Evolutionary conservation across 331 rosid genomes (phyloP), one percentile per base, ranked within the genome.

Genomic region (Ulmus americana): DNA sequence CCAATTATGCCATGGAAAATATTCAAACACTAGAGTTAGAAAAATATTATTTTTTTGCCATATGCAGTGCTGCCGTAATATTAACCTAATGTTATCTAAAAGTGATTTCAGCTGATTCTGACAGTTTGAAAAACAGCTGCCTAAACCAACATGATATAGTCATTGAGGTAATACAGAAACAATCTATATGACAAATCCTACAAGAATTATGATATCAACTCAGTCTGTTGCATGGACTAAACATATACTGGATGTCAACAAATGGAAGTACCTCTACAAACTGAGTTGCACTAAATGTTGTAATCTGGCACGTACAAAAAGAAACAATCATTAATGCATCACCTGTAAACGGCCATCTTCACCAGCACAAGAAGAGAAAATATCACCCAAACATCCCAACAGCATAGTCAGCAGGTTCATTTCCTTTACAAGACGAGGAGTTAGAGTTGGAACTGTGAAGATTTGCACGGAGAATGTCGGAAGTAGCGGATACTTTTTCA

Each of bases 361-460:
- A 55, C 85, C 88, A 40, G 81, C 85, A 74, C 99, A 94, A 59
- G 90, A 85, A 82, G 6, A 42, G 76, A 94, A 90, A 73, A 90
- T 85, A 59, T 85, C 81, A 65, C 81, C 87, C 72, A 94, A 66
- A 67, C 95, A 85, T 73, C 84, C 88, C 79, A 94, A 70, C 60
- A 94, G 83, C 82, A 84, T 85, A 39, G 83, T 70, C 43, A 94
- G 75, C 58, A 94, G 86, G 83, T 85, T 84, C 87, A 84, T 75
- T 83, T 94, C 99, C 83, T 84, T 88, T 75, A 90, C 90, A 53
- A 94, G 92, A 63, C 87, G 87, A 5, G 92, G 90, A 55, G 95
- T 90, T 65, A 94, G 84, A 50, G 97, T 94, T 61, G 97, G 95
- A 66, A 94, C 99, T 0, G 99, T 90, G 73, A 90, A 85, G 70